These are phyloP conservation scores for Pleurotus eryngii DNA, from an alignment of 768 basidiomycete genomes.

Conservation along the genomic window DNA sequence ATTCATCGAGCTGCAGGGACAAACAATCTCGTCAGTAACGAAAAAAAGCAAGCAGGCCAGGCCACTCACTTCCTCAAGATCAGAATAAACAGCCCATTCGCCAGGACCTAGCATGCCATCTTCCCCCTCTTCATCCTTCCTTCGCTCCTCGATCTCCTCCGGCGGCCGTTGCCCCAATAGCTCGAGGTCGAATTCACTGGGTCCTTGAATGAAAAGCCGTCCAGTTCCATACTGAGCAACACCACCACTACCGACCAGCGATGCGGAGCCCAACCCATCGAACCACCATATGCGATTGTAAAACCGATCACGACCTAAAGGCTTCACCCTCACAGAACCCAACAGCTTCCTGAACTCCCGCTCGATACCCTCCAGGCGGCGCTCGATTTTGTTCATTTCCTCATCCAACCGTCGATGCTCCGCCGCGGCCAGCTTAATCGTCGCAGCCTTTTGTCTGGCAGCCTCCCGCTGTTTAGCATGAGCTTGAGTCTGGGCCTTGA, in stretches of 20 bases:
- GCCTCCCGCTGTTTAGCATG: constrained; percentile 81
- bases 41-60: background rate
- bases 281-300: constrained; percentile 99
- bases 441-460: constrained; percentile 73
- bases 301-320: constrained; percentile 89
- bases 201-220: constrained; percentile 89
- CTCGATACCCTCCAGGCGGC: constrained; percentile 82
- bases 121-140: constrained; percentile 77
- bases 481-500: constrained; percentile 51
- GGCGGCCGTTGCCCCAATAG: constrained; percentile 58
- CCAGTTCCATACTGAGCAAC: constrained; percentile 85
- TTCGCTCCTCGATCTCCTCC: constrained; percentile 56
- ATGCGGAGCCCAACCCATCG: constrained; percentile 88
- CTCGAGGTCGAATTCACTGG: constrained; percentile 77
- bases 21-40: constrained; percentile 11
- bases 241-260: constrained; percentile 75
- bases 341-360: constrained; percentile 91
- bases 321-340: constrained; percentile 81
- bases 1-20: constrained; percentile 66
- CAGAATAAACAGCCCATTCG: constrained; percentile 91
- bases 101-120: constrained; percentile 67
- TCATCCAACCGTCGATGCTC: constrained; percentile 86
- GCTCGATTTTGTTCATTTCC: constrained; percentile 80
- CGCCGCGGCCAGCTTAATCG: constrained; percentile 75
- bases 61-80: constrained; percentile 75